Conservation (phyloP, 169 alveolate genomes). For the Pseudocohnilembus persalinus region DNA sequence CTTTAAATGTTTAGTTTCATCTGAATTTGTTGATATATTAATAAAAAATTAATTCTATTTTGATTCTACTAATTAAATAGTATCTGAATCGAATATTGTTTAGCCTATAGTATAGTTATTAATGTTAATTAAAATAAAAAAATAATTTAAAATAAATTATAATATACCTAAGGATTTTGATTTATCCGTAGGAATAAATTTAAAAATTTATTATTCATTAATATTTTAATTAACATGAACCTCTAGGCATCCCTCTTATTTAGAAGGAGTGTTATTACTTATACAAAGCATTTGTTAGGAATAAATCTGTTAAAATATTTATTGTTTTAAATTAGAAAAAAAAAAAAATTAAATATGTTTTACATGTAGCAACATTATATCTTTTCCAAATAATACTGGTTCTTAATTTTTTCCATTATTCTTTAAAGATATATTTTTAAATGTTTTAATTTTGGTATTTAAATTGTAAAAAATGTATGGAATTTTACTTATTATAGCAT, state of each 20-base stretch:
- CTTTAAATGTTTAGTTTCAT: not conserved
- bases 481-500: not conserved
- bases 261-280: not conserved
- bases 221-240: not conserved
- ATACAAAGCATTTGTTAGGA: not conserved
- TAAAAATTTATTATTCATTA: not conserved
- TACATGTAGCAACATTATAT: slow-evolving; percentile 14
- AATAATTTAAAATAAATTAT: no score
- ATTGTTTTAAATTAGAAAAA: no score
- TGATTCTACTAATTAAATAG: not conserved
- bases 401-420: not conserved
- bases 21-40: not conserved
- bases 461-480: not conserved
- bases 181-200: slow-evolving; percentile 10
- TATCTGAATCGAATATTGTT: slow-evolving; percentile 23
- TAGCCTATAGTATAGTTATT: not conserved
- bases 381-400: slow-evolving; percentile 1
- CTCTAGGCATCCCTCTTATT: slow-evolving; percentile 16
- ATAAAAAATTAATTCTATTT: not conserved
- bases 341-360: no score
- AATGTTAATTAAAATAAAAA: no score
- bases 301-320: slow-evolving; percentile 3
- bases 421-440: not conserved
- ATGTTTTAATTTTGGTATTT: not conserved
- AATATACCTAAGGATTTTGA: no score